Evolutionary conservation across 345 rosid genomes (phyloP), one percentile per base, ranked within the genome.

Genomic region (Populus deltoides): DNA sequence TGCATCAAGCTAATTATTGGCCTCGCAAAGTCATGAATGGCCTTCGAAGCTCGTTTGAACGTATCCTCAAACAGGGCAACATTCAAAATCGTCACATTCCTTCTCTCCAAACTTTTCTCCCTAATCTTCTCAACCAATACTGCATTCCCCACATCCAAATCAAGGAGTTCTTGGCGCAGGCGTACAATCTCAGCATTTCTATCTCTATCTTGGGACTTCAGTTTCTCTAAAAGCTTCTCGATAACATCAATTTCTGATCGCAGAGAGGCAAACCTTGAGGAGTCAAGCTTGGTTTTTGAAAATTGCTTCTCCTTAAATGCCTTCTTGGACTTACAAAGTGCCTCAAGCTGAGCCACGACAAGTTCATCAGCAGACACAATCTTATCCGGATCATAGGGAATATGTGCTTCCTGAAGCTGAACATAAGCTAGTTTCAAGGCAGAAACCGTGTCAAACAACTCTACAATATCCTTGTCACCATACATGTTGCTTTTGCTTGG

Each of bases 1-100:
- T 84, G 87, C 95, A 88, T 87, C 73, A 91, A 78, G 81, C 84
- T 80, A 78, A 91, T 91, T 51, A 91, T n/a, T 7, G 93, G 92
- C 86, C 86, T 91, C 0, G 90, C 90, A 39, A 91, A 91, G 82
- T 87, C 88, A 78, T 87, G 92, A 76, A 90, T 79, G 51, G 93
- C 84, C 75, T 87, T 90, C 0, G 86, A 85, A 73, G 90, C 90
- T 70, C 71, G 77, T 80, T 33, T 27, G 63, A 84, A 85, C 22
- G 33, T 77, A 13, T 81, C 85, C 73, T 85, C 84, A 77, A 90
- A 87, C 29, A 75, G 27, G 49, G 83, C 39, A 39, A 86, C 47
- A 65, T 78, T 81, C 81, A 81, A 68, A 59, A 69, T 55, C 68
- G 39, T 78, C 29, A 7, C 59, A 65, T 53, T 77, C 77, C 68